These are phyloP conservation scores for Letharia lupina DNA, from an alignment of 495 filamentous ascomycete species.

Conservation along the genomic window DNA sequence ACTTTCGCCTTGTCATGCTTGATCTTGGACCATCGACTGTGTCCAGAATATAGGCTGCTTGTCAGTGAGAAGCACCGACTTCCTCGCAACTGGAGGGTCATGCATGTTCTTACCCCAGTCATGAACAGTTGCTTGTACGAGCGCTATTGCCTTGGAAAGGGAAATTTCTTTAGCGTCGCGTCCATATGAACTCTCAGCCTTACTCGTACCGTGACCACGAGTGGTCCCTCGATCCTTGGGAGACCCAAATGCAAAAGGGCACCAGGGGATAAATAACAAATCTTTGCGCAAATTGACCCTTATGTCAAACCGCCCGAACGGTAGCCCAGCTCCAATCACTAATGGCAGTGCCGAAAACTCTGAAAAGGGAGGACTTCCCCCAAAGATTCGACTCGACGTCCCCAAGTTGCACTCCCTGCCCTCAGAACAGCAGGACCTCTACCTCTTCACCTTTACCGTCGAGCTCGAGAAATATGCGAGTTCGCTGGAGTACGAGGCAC, in stretches of 20 bases:
- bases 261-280: background rate
- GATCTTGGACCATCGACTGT: slow-evolving; percentile 90
- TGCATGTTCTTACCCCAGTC: background rate
- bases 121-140: background rate
- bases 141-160: background rate
- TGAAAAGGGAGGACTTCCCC: slow-evolving; percentile 7
- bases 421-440: slow-evolving; percentile 91
- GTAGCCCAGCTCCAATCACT: slow-evolving; percentile 1
- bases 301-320: slow-evolving; percentile 22
- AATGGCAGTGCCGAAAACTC: slow-evolving; percentile 15
- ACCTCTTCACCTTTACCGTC: slow-evolving; percentile 81
- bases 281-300: background rate
- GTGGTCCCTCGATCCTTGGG: background rate
- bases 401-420: slow-evolving; percentile 80
- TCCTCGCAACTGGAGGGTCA: slow-evolving; percentile 1
- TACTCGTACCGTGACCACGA: background rate
- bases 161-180: background rate
- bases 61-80: slow-evolving; percentile 25
- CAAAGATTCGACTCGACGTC: slow-evolving; percentile 62
- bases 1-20: slow-evolving; percentile 83
- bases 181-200: background rate
- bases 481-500: slow-evolving; percentile 61
- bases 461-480: slow-evolving; percentile 75
- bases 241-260: background rate
- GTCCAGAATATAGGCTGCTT: slow-evolving; percentile 50